Evolutionary conservation across 2,329 filamentous ascomycete genomes (phyloP).

Genomic region (Trichoderma citrinoviride): DNA sequence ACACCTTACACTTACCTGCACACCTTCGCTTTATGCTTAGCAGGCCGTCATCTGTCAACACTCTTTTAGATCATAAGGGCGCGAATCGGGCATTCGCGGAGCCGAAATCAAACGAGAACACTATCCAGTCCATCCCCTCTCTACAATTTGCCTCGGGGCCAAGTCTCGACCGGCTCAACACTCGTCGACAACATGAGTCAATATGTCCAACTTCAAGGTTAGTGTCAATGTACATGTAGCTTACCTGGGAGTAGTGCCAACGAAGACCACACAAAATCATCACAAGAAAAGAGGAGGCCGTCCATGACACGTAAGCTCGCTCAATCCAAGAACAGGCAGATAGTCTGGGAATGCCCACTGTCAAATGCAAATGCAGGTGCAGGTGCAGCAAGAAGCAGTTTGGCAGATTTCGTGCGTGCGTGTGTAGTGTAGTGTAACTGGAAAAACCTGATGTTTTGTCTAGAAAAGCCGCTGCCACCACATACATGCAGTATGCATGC

Average conservation of each 20-base stretch:
- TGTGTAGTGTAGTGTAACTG: not conserved
- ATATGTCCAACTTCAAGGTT: too few species aligned
- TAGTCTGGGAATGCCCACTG: not conserved
- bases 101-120: too few species aligned
- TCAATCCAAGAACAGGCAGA: not conserved
- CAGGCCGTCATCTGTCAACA: not conserved
- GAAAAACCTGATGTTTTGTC: too few species aligned
- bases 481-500: conserved; percentile 1
- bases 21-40: not conserved
- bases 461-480: too few species aligned
- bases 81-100: too few species aligned
- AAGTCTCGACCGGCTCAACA: not conserved
- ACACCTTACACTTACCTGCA: not conserved
- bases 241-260: too few species aligned
- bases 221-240: too few species aligned
- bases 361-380: conserved; percentile 2
- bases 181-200: not conserved
- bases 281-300: not conserved
- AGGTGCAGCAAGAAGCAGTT: not conserved
- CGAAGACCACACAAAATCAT: not conserved
- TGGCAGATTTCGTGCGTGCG: not conserved
- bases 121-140: too few species aligned
- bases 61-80: too few species aligned
- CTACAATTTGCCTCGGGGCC: not conserved
- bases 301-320: conserved; percentile 10